phyloP scores from a whole-genome alignment of 192 early-diverging fungal genomes.

The Gryganskiella cystojenkinii region DNA sequence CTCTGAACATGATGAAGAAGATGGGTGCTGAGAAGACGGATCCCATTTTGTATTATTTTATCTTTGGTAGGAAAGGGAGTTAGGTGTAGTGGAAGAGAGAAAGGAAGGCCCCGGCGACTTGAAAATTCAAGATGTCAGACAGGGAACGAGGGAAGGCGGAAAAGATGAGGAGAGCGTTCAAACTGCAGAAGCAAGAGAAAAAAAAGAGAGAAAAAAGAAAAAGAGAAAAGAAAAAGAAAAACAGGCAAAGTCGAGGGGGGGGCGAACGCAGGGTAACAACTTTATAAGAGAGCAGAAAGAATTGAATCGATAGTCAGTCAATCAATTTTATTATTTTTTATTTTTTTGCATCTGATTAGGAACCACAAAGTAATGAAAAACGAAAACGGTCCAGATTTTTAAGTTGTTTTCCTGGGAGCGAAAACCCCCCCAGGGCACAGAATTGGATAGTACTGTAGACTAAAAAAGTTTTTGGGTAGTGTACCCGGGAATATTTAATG shows the following conservation, averaged over 20 bases:
- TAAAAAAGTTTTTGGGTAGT: too few relatives aligned
- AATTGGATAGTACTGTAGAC: not conserved
- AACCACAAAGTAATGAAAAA: slow-evolving; percentile 6
- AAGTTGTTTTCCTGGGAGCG: too few relatives aligned
- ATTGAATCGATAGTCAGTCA: too few relatives aligned
- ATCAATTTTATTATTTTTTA: too few relatives aligned
- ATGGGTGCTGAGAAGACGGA: slow-evolving; percentile 73
- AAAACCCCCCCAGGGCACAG: not conserved
- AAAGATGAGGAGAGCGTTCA: not conserved
- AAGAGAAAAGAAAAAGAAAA: slow-evolving; percentile 1
- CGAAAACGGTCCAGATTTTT: not conserved
- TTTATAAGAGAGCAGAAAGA: slow-evolving; percentile 29
- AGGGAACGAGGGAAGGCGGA: not conserved
- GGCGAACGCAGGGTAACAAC: not conserved
- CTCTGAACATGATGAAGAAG: slow-evolving; percentile 83
- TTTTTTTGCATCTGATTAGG: not conserved
- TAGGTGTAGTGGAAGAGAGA: slow-evolving; percentile 11
- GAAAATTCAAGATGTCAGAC: not conserved
- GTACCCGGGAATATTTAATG: too few relatives aligned
- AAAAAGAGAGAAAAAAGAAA: slow-evolving; percentile 6
- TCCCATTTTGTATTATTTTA: slow-evolving; percentile 51
- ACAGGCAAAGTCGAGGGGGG: not conserved
- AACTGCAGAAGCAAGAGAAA: not conserved
- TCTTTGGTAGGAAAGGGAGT: not conserved
- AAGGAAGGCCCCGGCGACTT: not conserved